Conservation (phyloP, 73 alveolate genomes). For the Tetrahymena borealis region DNA sequence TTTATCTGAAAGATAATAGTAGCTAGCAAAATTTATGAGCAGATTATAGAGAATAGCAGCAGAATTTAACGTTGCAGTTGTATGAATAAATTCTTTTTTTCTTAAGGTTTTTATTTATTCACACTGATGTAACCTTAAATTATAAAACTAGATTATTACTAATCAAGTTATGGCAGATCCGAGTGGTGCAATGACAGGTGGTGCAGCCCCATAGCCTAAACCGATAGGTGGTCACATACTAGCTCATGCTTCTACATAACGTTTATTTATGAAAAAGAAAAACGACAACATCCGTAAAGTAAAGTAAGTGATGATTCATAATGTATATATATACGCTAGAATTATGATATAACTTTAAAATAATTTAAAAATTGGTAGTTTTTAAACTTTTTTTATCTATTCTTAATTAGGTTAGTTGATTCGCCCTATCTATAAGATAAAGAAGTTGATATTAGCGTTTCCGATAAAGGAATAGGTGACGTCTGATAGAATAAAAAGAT, state of each 20-base stretch:
- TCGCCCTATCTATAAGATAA: not conserved
- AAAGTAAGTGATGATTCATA: not conserved
- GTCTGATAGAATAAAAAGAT: not conserved
- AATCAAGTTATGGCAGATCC: constrained; percentile 97
- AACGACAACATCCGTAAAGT: not conserved
- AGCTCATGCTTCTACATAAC: constrained; percentile 95
- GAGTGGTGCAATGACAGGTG: constrained; percentile 64
- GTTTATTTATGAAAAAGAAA: constrained; percentile 69
- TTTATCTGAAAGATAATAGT: constrained; percentile 87
- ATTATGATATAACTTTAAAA: too few relatives aligned
- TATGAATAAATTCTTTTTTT: not conserved
- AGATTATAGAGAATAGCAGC: constrained; percentile 77
- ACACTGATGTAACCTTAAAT: constrained; percentile 61
- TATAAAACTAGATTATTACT: constrained; percentile 76
- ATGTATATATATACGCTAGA: too few relatives aligned
- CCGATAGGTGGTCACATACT: constrained; percentile 96
- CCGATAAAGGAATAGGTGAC: not conserved
- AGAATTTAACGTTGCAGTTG: not conserved
- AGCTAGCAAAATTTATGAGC: constrained; percentile 73
- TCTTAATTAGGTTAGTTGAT: not conserved
- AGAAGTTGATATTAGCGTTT: not conserved
- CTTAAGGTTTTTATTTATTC: not conserved
- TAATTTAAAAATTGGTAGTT: not conserved
- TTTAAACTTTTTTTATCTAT: not conserved
- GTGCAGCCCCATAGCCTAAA: constrained; percentile 82